Base-by-base conservation (phyloP, 768 basidiomycete genomes). In the Mycena crocata region DNA sequence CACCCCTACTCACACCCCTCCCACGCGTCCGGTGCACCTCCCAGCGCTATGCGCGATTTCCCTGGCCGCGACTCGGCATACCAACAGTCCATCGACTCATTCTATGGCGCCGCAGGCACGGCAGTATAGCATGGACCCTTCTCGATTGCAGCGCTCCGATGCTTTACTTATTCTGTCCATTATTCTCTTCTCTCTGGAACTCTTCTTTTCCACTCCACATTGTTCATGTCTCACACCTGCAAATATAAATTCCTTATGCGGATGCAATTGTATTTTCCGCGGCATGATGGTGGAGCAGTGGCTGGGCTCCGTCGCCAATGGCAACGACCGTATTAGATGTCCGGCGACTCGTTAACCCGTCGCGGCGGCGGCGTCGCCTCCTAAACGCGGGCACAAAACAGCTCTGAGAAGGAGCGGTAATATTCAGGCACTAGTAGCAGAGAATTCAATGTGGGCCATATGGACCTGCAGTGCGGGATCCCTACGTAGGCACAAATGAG, bases 41-140 rank as follows among this genome's bases (percentile, higher is more conserved):
- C 72, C 28, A 61, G 63, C 46, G 59, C 72, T 9, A 44, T 64
- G 44, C 66, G 54, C 37, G 52, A 64, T 14, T 45, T 64, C 31
- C 48, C 34, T 17, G 66, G 55, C 9, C 71, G 72, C 37, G 71
- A 70, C 44, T 72, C 71, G 30, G 31, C 31, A 17, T 70, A 69
- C 58, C 63, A 72, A 30, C 72, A 57, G 57, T 72, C 72, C 5
- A 66, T 70, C 52, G 72, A 73, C 44, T 73, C 72, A 35, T 73
- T 73, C 69, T 72, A 74, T 44, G 69, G 68, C 71, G 71, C 69
- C 31, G 45, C 73, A 56, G 69, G 69, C 12, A 64, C 62, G 65
- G 69, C 69, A 26, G 10, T 23, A 9, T 70, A 62, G 44, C 42
- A 12, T 26, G 28, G 17, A 30, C 17, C 30, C 28, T n/a, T n/a